phyloP scores from a whole-genome alignment of 2,329 filamentous ascomycete genomes.

The Xylaria sp. region DNA sequence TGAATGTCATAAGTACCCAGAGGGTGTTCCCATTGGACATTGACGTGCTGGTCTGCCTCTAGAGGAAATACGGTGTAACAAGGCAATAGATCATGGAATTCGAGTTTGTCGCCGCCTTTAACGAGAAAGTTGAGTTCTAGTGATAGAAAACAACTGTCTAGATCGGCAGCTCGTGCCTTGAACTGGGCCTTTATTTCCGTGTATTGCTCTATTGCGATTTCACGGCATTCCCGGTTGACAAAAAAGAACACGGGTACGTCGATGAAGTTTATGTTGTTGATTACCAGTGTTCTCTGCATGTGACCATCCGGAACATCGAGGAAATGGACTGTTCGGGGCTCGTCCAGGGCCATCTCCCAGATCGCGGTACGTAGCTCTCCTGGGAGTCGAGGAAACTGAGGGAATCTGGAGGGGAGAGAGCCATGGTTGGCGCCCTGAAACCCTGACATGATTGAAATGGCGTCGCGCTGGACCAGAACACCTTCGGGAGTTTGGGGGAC shows the following conservation, averaged over 20 bases:
- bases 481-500: no score
- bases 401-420: background rate
- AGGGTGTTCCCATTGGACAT: no score
- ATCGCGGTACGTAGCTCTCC: background rate
- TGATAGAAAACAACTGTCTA: background rate
- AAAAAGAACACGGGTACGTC: conserved; percentile 11
- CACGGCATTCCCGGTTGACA: conserved; percentile 1
- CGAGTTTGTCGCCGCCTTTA: background rate
- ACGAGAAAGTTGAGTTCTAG: background rate
- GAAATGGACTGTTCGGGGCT: background rate
- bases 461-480: no score
- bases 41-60: background rate
- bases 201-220: background rate
- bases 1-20: background rate
- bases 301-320: background rate
- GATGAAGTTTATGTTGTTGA: background rate
- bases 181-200: background rate
- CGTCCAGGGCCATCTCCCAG: background rate
- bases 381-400: background rate
- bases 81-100: background rate
- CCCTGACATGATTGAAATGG: background rate
- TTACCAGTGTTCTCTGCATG: background rate
- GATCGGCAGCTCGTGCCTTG: no score
- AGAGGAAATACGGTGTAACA: background rate
- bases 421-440: background rate